Evolutionary conservation across 176 grass and related monocot species (phyloP).

Genomic region (Zoysia pacifica): DNA sequence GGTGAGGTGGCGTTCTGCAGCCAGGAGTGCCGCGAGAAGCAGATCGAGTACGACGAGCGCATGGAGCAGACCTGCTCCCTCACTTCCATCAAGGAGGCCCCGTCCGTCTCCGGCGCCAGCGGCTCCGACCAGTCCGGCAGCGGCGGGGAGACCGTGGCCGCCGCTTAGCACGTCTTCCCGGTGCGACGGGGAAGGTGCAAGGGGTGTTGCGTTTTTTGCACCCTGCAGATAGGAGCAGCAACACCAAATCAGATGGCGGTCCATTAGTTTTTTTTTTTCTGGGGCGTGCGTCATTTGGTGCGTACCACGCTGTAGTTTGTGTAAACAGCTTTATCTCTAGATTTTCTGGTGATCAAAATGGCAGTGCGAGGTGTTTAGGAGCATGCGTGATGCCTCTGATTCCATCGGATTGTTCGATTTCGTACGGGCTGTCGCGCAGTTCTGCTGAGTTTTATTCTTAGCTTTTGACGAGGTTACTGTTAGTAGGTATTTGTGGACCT

Average conservation of each 20-base stretch:
- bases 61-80: conserved; percentile 57
- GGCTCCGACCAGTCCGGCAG: conserved; percentile 63
- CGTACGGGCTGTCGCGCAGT: not conserved
- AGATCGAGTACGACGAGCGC: conserved; percentile 65
- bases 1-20: conserved; percentile 89
- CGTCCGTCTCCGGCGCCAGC: conserved; percentile 16
- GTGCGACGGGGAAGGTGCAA: not conserved
- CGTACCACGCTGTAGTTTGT: conserved; percentile 22
- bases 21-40: conserved; percentile 67
- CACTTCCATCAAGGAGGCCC: conserved; percentile 50
- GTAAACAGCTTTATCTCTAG: conserved; percentile 29
- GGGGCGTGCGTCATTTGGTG: conserved; percentile 15
- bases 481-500: not conserved
- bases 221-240: conserved; percentile 25
- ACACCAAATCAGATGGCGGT: not conserved
- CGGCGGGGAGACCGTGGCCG: conserved; percentile 57
- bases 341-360: conserved; percentile 16
- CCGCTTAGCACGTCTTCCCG: conserved; percentile 31
- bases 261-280: not conserved
- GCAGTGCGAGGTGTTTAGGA: not conserved
- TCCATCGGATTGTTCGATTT: not conserved
- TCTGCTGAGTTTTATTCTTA: not conserved
- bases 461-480: not conserved
- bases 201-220: not conserved
- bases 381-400: conserved; percentile 22